A percentile compares a stretch with the other conserved stretches of the same genome.
Evolutionary conservation across 108 stramenopile species (phyloP).

Genomic region (Cyclotella choctawhatcheeana): DNA sequence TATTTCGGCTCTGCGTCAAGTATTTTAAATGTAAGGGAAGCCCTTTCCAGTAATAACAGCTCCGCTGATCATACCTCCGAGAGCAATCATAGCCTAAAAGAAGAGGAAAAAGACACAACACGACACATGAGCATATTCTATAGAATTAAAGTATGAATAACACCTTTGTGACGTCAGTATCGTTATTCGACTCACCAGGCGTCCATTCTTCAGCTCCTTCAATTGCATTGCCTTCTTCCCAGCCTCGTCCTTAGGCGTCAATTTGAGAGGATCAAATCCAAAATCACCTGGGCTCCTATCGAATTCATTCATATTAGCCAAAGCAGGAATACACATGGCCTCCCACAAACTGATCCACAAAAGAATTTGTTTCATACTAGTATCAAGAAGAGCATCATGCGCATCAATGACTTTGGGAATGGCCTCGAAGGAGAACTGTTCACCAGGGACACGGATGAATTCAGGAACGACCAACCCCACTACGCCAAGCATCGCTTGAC

Average conservation of each 20-base stretch:
- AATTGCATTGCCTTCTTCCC: slow-evolving; percentile 74
- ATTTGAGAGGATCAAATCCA: slow-evolving; percentile 73
- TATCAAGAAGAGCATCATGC: slow-evolving; percentile 75
- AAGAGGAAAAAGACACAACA: not conserved
- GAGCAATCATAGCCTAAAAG: slow-evolving; percentile 84
- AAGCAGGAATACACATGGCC: slow-evolving; percentile 58
- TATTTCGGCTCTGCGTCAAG: not conserved
- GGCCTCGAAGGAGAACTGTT: slow-evolving; percentile 81
- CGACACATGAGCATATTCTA: not conserved
- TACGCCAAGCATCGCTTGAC: slow-evolving; percentile 87
- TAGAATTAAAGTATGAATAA: not conserved
- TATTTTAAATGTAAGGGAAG: slow-evolving; percentile 90
- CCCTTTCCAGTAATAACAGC: slow-evolving; percentile 88
- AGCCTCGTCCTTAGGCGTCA: slow-evolving; percentile 63
- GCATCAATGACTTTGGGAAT: slow-evolving; percentile 84
- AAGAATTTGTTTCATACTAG: slow-evolving; percentile 83
- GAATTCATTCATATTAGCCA: slow-evolving; percentile 69
- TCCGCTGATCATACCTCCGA: slow-evolving; percentile 90
- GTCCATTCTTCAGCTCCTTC: slow-evolving; percentile 88
- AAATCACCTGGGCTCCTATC: slow-evolving; percentile 81
- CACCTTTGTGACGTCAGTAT: not conserved
- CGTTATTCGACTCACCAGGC: slow-evolving; percentile 47
- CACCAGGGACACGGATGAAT: slow-evolving; percentile 88
- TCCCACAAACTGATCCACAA: slow-evolving; percentile 77
- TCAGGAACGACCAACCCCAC: slow-evolving; percentile 87